phyloP scores from a whole-genome alignment of 2,329 filamentous ascomycete species.

The Phialocephala subalpina region DNA sequence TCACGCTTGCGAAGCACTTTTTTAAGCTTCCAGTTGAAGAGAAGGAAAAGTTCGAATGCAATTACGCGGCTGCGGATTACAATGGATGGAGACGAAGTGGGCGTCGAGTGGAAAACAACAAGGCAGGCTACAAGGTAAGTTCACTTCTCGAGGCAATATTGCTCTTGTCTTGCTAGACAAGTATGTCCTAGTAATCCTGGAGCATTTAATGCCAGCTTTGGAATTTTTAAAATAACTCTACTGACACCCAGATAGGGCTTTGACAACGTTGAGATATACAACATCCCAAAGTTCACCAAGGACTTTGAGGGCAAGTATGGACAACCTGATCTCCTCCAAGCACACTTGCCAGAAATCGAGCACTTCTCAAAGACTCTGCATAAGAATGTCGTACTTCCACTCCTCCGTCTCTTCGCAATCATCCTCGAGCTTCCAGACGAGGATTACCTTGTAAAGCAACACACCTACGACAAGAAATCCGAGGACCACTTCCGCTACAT shows the following conservation, averaged over 20 bases:
- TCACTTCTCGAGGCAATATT: too few relatives aligned
- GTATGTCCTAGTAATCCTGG: too few relatives aligned
- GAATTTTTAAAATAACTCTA: too few relatives aligned
- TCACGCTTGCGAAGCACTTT: constrained; percentile 65
- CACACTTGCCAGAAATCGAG: constrained; percentile 63
- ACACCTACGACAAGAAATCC: constrained; percentile 64
- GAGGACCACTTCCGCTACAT: constrained; percentile 71
- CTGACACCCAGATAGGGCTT: constrained; percentile 27
- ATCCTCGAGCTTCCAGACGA: constrained; percentile 67
- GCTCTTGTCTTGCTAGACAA: too few relatives aligned
- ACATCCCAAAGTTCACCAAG: constrained; percentile 64
- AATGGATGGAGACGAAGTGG: constrained; percentile 63
- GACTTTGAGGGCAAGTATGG: constrained; percentile 49
- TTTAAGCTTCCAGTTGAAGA: constrained; percentile 64
- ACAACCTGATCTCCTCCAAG: constrained; percentile 56
- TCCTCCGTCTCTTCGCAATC: constrained; percentile 67
- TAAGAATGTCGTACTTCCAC: constrained; percentile 61
- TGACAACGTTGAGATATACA: constrained; percentile 67
- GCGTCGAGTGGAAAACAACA: constrained; percentile 19
- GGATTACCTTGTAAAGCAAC: constrained; percentile 61
- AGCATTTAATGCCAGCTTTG: too few relatives aligned
- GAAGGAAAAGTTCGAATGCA: constrained; percentile 63
- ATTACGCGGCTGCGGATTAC: constrained; percentile 61
- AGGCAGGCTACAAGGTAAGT: too few relatives aligned
- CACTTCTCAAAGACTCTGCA: constrained; percentile 56